These are phyloP conservation scores for Aspergillus melleus DNA, from an alignment of 2,329 filamentous ascomycete genomes.

Conservation along the genomic window DNA sequence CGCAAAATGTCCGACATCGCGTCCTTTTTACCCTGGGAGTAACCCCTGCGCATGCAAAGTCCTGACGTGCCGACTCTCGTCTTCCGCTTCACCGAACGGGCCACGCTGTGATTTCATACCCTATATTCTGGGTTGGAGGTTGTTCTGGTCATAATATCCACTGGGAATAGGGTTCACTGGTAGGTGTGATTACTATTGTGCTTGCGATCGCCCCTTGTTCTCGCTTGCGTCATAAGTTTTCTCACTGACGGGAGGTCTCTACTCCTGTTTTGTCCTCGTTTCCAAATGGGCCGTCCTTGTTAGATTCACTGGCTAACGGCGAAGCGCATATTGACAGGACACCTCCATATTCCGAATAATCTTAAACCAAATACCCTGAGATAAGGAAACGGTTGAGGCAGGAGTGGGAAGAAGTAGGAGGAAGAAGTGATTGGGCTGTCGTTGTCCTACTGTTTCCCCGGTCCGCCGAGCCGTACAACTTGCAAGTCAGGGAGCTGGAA, in stretches of 20 bases:
- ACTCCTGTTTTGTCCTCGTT: not conserved
- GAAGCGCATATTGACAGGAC: not conserved
- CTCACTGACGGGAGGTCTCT: not conserved
- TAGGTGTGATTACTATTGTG: conserved; percentile 1
- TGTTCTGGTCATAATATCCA: not conserved
- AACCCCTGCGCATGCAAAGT: conserved; percentile 15
- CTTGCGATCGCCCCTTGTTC: not conserved
- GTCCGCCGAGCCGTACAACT: not conserved
- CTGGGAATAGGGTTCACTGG: not conserved
- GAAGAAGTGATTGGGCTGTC: not conserved
- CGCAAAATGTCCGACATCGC: conserved; percentile 12
- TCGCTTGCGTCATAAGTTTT: not conserved
- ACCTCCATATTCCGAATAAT: not conserved
- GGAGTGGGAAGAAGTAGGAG: not conserved
- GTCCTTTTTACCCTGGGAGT: conserved; percentile 14
- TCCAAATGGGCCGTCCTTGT: not conserved
- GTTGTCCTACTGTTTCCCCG: conserved; percentile 1
- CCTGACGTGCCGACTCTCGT: conserved; percentile 20
- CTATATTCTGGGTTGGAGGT: not conserved
- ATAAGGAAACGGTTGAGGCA: not conserved
- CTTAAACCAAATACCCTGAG: not conserved
- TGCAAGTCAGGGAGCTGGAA: not conserved
- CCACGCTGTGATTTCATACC: conserved; percentile 11
- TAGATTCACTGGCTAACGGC: not conserved
- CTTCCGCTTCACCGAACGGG: conserved; percentile 18